Conservation (phyloP, 495 filamentous ascomycete genomes). For the Hypoxylon cercidicola region DNA sequence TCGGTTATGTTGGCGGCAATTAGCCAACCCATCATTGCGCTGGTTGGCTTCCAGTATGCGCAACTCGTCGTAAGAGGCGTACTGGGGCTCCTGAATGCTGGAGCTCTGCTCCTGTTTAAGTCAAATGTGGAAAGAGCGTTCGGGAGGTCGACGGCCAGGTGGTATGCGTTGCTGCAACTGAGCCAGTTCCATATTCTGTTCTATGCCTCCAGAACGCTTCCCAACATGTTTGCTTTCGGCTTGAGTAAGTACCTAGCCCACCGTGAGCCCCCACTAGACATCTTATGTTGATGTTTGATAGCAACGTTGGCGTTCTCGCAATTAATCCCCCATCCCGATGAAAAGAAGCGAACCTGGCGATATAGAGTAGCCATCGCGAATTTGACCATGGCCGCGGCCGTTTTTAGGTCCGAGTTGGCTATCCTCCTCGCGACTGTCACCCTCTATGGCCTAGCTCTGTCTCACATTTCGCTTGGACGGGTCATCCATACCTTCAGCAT, state of each 20-base stretch:
- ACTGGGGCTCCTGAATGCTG: constrained; percentile 81
- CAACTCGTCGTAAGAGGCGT: constrained; percentile 74
- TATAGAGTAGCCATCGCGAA: constrained; percentile 72
- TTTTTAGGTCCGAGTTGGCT: constrained; percentile 92
- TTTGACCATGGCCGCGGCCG: constrained; percentile 81
- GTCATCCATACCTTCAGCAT: constrained; percentile 75
- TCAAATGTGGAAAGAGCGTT: constrained; percentile 71
- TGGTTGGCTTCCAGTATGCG: constrained; percentile 58
- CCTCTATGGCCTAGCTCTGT: constrained; percentile 65
- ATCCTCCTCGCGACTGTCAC: constrained; percentile 74
- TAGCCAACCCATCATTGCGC: constrained; percentile 68
- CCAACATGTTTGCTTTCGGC: constrained; percentile 96
- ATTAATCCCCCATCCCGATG: constrained; percentile 66
- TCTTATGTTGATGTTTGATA: constrained; percentile 40
- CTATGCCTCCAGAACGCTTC: constrained; percentile 91
- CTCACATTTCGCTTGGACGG: constrained; percentile 64
- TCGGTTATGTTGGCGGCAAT: constrained; percentile 75
- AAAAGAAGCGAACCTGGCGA: constrained; percentile 45
- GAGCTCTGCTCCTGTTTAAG: constrained; percentile 71
- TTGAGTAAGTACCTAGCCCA: constrained; percentile 67
- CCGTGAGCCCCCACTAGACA: background rate
- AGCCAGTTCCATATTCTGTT: constrained; percentile 94
- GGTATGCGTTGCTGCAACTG: constrained; percentile 84
- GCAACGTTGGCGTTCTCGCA: constrained; percentile 76
- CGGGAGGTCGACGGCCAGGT: constrained; percentile 75